Evolutionary conservation across 1,139 yeast species (phyloP).

Genomic region (Suhomyces coccinellae): DNA sequence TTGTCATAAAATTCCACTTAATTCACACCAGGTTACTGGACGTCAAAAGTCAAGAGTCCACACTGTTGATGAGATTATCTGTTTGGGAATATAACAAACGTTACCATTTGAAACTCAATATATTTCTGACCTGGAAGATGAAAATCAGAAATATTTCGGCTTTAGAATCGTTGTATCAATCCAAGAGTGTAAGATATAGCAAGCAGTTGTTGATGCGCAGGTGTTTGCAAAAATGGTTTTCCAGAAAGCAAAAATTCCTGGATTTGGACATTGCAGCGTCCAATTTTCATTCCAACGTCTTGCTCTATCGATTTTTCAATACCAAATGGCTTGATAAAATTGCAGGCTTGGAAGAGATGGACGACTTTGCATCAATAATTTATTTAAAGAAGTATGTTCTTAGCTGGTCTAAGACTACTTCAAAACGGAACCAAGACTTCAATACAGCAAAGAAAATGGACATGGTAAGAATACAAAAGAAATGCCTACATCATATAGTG

Average conservation of each 20-base stretch:
- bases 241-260: constrained; percentile 11
- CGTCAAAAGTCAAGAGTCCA: constrained; percentile 8
- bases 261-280: constrained; percentile 17
- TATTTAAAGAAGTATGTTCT: constrained; percentile 4
- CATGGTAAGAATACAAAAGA: neutral
- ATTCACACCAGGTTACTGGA: constrained; percentile 19
- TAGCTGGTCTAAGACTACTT: constrained; percentile 4
- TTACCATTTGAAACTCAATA: constrained; percentile 2
- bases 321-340: neutral
- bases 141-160: neutral
- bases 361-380: neutral
- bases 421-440: neutral
- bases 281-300: constrained; percentile 8
- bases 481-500: neutral
- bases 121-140: constrained; percentile 16
- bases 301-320: constrained; percentile 2
- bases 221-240: constrained; percentile 19
- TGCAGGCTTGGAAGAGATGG: neutral
- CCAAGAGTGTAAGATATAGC: neutral
- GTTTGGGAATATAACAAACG: constrained; percentile 16
- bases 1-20: constrained; percentile 24
- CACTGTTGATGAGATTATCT: constrained; percentile 34
- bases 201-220: neutral
- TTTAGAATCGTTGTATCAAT: neutral
- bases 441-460: neutral